Conservation (phyloP, 176 grass and related monocot species). For the Panicum miliaceum region DNA sequence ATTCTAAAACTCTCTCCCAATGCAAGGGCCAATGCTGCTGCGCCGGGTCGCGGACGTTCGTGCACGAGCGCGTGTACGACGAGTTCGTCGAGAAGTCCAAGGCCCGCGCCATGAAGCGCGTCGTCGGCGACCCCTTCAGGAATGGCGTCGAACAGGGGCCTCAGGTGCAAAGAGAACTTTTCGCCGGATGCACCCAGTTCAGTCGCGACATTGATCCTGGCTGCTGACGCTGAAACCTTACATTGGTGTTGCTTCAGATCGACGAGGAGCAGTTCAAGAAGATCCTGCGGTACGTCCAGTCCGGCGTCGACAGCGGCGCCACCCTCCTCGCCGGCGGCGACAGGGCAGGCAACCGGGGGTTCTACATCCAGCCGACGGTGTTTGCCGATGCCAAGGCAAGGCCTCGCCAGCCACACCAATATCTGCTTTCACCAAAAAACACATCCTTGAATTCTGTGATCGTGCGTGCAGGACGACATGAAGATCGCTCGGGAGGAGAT, state of each 20-base stretch:
- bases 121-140: slow-evolving; percentile 93
- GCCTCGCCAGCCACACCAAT: background rate
- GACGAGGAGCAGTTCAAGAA: slow-evolving; percentile 85
- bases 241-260: slow-evolving; percentile 48
- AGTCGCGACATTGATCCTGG: background rate
- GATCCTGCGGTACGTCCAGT: slow-evolving; percentile 72
- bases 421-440: background rate
- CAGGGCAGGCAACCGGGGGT: slow-evolving; percentile 64
- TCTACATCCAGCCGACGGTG: slow-evolving; percentile 87
- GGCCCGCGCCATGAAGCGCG: slow-evolving; percentile 64
- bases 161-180: slow-evolving; percentile 48
- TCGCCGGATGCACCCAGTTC: background rate
- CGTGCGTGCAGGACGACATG: slow-evolving; percentile 66
- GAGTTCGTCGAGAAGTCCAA: slow-evolving; percentile 98
- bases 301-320: slow-evolving; percentile 69
- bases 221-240: background rate
- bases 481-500: slow-evolving; percentile 86
- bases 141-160: slow-evolving; percentile 88
- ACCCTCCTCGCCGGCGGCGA: slow-evolving; percentile 75
- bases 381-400: slow-evolving; percentile 78
- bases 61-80: slow-evolving; percentile 85
- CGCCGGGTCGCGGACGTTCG: slow-evolving; percentile 94
- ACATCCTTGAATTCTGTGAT: background rate
- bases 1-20: background rate
- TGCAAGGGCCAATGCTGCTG: slow-evolving; percentile 88